Conservation (phyloP, 768 basidiomycete species). For the Naematelia aurantialba region DNA sequence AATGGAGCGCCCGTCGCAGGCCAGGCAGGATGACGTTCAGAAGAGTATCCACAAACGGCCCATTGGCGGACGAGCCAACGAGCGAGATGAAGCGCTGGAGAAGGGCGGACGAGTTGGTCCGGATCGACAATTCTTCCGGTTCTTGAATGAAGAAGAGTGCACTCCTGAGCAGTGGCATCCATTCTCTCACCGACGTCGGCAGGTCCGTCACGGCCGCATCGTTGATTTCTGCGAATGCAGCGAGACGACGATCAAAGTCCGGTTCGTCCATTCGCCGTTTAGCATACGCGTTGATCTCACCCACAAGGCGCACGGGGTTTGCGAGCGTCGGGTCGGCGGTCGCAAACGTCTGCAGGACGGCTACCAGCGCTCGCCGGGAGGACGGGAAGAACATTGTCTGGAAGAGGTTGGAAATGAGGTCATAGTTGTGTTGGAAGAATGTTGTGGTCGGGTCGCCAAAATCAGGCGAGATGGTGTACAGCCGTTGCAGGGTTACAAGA, state of each 20-base stretch:
- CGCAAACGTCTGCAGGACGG: slow-evolving; percentile 61
- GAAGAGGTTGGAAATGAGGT: slow-evolving; percentile 70
- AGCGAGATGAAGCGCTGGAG: slow-evolving; percentile 73
- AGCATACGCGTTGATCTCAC: slow-evolving; percentile 78
- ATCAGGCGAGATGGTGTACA: slow-evolving; percentile 59
- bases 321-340: slow-evolving; percentile 55
- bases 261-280: slow-evolving; percentile 78
- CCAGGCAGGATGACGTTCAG: slow-evolving; percentile 71
- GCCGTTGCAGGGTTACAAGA: slow-evolving; percentile 63
- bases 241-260: slow-evolving; percentile 80
- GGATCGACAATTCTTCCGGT: slow-evolving; percentile 76
- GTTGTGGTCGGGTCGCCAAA: slow-evolving; percentile 36
- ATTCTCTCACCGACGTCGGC: slow-evolving; percentile 56
- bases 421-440: slow-evolving; percentile 42
- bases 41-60: slow-evolving; percentile 52
- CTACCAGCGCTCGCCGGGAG: slow-evolving; percentile 66
- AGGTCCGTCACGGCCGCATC: slow-evolving; percentile 55
- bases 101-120: slow-evolving; percentile 71
- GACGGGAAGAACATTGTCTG: slow-evolving; percentile 67
- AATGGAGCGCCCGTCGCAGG: slow-evolving; percentile 71
- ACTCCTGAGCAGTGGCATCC: slow-evolving; percentile 80
- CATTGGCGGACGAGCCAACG: slow-evolving; percentile 25
- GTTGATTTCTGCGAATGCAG: slow-evolving; percentile 71
- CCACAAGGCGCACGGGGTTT: slow-evolving; percentile 59
- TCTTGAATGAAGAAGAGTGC: slow-evolving; percentile 83